Base-by-base conservation (phyloP, 1,139 yeast genomes). In the Scheffersomyces segobiensis region DNA sequence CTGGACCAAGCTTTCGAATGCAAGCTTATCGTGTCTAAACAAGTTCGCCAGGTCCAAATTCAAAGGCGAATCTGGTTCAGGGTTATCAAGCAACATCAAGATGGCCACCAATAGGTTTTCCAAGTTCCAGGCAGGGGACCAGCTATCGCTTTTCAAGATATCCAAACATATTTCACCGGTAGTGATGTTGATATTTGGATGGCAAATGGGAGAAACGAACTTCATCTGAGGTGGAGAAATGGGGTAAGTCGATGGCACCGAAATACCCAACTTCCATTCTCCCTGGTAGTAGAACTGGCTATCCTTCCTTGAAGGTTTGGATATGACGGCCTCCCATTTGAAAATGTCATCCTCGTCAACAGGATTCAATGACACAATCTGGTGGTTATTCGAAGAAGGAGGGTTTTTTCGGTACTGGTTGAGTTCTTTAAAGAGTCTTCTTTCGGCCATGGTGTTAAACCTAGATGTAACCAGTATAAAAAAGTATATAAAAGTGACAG, bases 41-140 rank as follows among this genome's bases (percentile, higher is more conserved):
- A 93, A 72, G 66, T 89, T 91, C n/a, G 97, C 96, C 70, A 91
- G 85, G 70, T 93, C 98, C 32, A 93, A 82, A 68, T 93, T 91
- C 54, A 93, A 76, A 0, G 98, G 98, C 49, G 93, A 87, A 65
- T 89, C 89, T 0, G 96, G 95, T 68, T 89, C 97, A 0, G 97
- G 97, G 57, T 87, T 87, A 57, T 83, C 86, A 22, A 93, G 73
- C 62, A 93, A 80, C 68, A 87, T 81, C 57, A 88, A 76, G 1
- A 92, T 85, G 0, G 97, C 97, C 42, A 86, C 81, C 53, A 91
- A 78, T n/a, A 91, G 81, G 58, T 89, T 81, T 56, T 86, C 78
- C 52, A 93, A 70, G 51, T 90, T 87, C 96, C 97, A 93, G 1
- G 96, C 96, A 0, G 97, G 97, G 0, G 95, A 84, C 97, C 97